Base-by-base conservation (phyloP, 83 land plant species). In the Isoetes engelmannii region DNA sequence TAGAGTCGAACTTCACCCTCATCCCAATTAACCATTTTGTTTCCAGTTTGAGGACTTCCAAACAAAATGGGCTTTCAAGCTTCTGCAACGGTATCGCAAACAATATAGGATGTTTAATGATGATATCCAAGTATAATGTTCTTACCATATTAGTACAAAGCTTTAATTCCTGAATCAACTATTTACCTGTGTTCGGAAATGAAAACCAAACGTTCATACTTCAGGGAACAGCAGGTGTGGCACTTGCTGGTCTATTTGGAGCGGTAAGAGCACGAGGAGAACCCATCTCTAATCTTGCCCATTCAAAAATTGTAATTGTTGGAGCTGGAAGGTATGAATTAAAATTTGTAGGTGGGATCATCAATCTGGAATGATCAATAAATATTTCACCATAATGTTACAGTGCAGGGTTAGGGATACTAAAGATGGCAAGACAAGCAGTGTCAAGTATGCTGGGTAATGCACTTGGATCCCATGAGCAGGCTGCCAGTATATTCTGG, bases 211-310 rank as follows among this genome's bases (percentile, higher is more conserved):
- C 37, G 41, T 28, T 68, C 48, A 21, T 61, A 64, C 9, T 50
- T 5, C 57, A 94, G 99, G 99, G 99, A 59, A 95, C 99, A 15
- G 99, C 99, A 44, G 99, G 99, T 20, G 99, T 95, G 75, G 99
- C 99, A 15, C 82, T 95, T 66, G 99, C 97, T 69, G 97, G 99
- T 41, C 89, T 95, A 70, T 74, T 95, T 55, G 99, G 99, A 73
- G 99, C 99, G 44, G 99, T 95, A 19, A 83, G 99, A 65, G 99
- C 99, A 44, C 97, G 86, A 81, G 97, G 99, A 69, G 77, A 78
- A 45, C 89, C 99, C 57, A 90, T 95, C 87, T 80, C 84, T 57
- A 97, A 90, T 63, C 83, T 95, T 69, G 91, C 90, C 62, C 86
- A 90, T 75, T 88, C 84, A 76, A 95, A 88, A 75, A 95, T 95